A percentile compares a stretch with the other conserved stretches of the same genome.
phyloP scores from a whole-genome alignment of 2,329 filamentous ascomycete genomes.

The Penicillium sp. region DNA sequence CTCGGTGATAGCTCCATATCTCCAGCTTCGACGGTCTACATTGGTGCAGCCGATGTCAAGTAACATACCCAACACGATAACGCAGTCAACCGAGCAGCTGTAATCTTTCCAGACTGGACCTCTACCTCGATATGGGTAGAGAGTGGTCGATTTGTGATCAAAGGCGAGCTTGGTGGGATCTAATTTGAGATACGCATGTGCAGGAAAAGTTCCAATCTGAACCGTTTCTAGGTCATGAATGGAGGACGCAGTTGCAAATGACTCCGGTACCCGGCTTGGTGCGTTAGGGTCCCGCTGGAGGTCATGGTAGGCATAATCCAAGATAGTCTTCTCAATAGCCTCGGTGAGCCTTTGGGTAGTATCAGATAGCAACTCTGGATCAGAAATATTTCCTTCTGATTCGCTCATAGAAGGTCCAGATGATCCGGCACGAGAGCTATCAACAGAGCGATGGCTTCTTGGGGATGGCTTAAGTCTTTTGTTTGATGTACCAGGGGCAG shows the following conservation, averaged over 20 bases:
- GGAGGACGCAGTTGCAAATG: slow-evolving; percentile 12
- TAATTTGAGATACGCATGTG: slow-evolving; percentile 20
- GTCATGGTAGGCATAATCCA: slow-evolving; percentile 27
- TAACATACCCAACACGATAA: slow-evolving; percentile 37
- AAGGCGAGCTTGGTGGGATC: slow-evolving; percentile 10
- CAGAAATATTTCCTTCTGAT: neutral
- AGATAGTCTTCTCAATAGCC: slow-evolving; percentile 25
- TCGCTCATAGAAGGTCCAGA: too few relatives aligned
- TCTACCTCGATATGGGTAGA: slow-evolving; percentile 29
- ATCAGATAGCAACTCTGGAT: neutral
- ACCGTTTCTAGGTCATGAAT: slow-evolving; percentile 18
- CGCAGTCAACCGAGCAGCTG: slow-evolving; percentile 32
- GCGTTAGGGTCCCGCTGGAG: slow-evolving; percentile 32
- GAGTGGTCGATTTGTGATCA: slow-evolving; percentile 2
- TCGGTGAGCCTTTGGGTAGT: neutral
- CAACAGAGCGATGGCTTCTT: too few relatives aligned
- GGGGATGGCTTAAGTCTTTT: too few relatives aligned
- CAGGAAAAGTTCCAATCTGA: slow-evolving; percentile 16
- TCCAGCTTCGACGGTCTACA: slow-evolving; percentile 26
- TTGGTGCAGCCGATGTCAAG: slow-evolving; percentile 37
- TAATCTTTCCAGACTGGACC: slow-evolving; percentile 28
- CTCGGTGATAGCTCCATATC: slow-evolving; percentile 14
- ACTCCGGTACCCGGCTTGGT: slow-evolving; percentile 9
- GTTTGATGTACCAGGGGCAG: too few relatives aligned
- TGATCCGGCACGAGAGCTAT: too few relatives aligned